Evolutionary conservation across 805 yeast genomes (phyloP), one percentile per base, ranked within the genome.

Genomic region (Lipomyces starkeyi): DNA sequence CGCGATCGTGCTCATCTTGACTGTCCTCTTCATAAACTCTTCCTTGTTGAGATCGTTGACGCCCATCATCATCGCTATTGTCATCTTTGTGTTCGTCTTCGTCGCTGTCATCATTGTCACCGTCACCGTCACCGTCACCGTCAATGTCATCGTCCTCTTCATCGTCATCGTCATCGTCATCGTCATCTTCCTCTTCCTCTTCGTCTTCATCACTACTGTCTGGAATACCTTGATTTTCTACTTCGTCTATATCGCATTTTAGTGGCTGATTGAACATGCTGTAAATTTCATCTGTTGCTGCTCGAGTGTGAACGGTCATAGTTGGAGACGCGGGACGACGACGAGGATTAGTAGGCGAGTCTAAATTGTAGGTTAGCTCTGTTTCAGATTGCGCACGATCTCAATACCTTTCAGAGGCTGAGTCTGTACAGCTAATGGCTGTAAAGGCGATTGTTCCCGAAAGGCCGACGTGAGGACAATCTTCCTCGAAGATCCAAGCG

Each of bases 221-320:
- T 2, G 67, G 40, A 34, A 58, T 32, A n/a, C 63, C 64, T 13
- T 58, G 57, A 7, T 49, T 37, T 3, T 53, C 63, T 3, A 56
- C 59, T 25, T 71, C 72, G 17, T 69, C 73, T 22, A 65, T 68
- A 55, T 69, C 72, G 49, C 70, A 65, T 11, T 74, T 71, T 2
- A 82, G 78, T 0, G 86, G 86, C 60, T 84, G 86, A 74, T 89
- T 91, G 76, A 91, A 90, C 92, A 92, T 90, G 17, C 86, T 84
- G 69, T 85, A 81, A 0, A 92, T 88, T 72, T 91, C 97, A 64
- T 86, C 85, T 65, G 87, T 84, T 1, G 97, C 94, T 73, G 87
- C 86, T 61, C 87, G 86, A 0, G 97, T 89, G 75, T 84, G 89
- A 74, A 88, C 79, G 0, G 97, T 93, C 71, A 90, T 84, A 0